Evolutionary conservation across 495 filamentous ascomycete species (phyloP).

Genomic region (Penicillium parvum): DNA sequence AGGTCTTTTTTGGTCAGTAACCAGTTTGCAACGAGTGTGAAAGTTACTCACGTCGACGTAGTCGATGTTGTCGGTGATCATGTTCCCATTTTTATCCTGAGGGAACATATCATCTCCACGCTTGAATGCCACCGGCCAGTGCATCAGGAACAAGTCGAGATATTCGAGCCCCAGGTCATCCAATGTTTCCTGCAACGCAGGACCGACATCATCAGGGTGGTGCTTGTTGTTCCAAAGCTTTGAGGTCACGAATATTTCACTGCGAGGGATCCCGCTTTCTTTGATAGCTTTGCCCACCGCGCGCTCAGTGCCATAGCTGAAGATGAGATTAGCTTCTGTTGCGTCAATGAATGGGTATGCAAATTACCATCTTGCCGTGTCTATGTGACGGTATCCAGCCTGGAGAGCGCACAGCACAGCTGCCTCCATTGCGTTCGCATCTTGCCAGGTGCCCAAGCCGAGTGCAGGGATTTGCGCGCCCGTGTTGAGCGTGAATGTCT

Average conservation of each 20-base stretch:
- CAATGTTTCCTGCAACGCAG: slow-evolving; percentile 57
- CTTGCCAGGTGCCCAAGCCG: slow-evolving; percentile 50
- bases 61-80: slow-evolving; percentile 40
- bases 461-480: slow-evolving; percentile 47
- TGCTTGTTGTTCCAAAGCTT: slow-evolving; percentile 71
- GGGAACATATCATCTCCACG: slow-evolving; percentile 38
- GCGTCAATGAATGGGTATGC: no score
- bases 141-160: slow-evolving; percentile 67
- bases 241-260: slow-evolving; percentile 63
- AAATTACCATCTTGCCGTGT: slow-evolving; percentile 43
- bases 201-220: slow-evolving; percentile 55
- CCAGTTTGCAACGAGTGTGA: neutral
- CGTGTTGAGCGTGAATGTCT: slow-evolving; percentile 42
- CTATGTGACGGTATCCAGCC: slow-evolving; percentile 59
- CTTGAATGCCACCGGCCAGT: slow-evolving; percentile 58
- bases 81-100: slow-evolving; percentile 41
- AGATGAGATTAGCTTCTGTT: neutral
- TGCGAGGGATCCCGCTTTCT: slow-evolving; percentile 50
- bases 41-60: slow-evolving; percentile 45
- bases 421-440: slow-evolving; percentile 40
- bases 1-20: slow-evolving; percentile 46
- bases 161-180: slow-evolving; percentile 59
- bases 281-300: slow-evolving; percentile 55
- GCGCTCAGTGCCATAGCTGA: slow-evolving; percentile 48
- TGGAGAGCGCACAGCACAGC: slow-evolving; percentile 47